Conservation (phyloP, 257 asterid species). For the Mentha longifolia region DNA sequence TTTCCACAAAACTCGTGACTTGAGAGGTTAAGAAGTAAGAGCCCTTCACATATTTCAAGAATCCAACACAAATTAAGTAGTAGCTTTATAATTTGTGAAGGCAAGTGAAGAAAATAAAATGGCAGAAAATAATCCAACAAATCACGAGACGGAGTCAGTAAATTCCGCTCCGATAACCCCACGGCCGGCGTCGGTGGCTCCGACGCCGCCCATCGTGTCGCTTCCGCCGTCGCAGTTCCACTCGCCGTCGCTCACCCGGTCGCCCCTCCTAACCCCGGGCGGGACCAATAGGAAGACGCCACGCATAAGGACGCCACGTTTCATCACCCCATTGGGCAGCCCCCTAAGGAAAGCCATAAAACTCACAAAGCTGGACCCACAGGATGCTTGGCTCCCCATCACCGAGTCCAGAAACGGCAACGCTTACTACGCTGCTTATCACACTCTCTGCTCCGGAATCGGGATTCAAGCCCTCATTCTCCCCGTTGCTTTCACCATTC, state of each 20-base stretch:
- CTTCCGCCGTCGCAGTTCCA: slow-evolving; percentile 79
- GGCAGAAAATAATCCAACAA: slow-evolving; percentile 25
- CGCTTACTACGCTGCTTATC: slow-evolving; percentile 85
- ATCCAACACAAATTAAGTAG: not conserved
- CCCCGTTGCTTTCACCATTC: slow-evolving; percentile 90
- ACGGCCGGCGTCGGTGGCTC: too few relatives aligned
- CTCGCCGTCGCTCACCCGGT: slow-evolving; percentile 79
- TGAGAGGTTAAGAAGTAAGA: too few relatives aligned
- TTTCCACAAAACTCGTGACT: slow-evolving; percentile 25
- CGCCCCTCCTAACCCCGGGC: slow-evolving; percentile 65
- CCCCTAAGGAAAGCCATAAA: slow-evolving; percentile 73
- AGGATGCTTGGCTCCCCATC: slow-evolving; percentile 93
- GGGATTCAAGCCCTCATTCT: slow-evolving; percentile 91
- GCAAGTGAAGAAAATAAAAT: slow-evolving; percentile 18
- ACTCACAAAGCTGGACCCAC: slow-evolving; percentile 76
- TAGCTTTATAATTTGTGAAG: not conserved
- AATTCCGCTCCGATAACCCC: slow-evolving; percentile 59
- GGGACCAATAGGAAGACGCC: slow-evolving; percentile 56
- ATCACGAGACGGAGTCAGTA: slow-evolving; percentile 19
- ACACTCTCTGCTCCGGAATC: slow-evolving; percentile 86
- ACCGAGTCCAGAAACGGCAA: slow-evolving; percentile 88
- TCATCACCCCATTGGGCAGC: slow-evolving; percentile 80
- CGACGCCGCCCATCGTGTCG: slow-evolving; percentile 57
- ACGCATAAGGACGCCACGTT: slow-evolving; percentile 55
- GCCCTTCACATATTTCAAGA: too few relatives aligned